These are phyloP conservation scores for Halteria grandinella DNA, from an alignment of 73 alveolate species.

Conservation along the genomic window DNA sequence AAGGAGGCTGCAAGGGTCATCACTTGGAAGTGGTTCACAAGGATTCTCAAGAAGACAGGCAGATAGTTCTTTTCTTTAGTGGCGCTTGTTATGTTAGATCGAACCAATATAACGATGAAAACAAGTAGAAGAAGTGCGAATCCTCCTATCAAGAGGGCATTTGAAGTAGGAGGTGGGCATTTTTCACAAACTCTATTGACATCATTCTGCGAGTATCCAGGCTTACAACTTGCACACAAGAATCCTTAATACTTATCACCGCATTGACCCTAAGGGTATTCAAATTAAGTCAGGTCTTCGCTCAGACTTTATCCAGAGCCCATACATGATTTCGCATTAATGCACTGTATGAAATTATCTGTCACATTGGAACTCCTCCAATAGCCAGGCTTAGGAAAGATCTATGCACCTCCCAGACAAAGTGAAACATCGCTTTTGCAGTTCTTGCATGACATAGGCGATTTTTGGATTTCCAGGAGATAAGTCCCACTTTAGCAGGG, in stretches of 20 bases:
- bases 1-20: slow-evolving; percentile 13
- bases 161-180: slow-evolving; percentile 48
- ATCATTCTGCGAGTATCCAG: slow-evolving; percentile 54
- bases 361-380: slow-evolving; percentile 4
- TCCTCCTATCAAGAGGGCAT: slow-evolving; percentile 2
- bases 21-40: slow-evolving; percentile 56
- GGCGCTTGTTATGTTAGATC: slow-evolving; percentile 50
- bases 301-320: slow-evolving; percentile 31
- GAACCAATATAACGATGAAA: slow-evolving; percentile 2
- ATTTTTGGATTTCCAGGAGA: no score
- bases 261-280: no score
- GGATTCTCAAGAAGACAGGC: slow-evolving; percentile 53
- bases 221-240: slow-evolving; percentile 64
- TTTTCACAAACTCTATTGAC: slow-evolving; percentile 27
- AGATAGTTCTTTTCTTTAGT: neutral
- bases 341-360: neutral
- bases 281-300: slow-evolving; percentile 55
- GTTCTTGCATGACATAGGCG: neutral
- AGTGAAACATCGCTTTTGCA: neutral
- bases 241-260: slow-evolving; percentile 61
- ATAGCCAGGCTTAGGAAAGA: slow-evolving; percentile 22
- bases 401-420: slow-evolving; percentile 8
- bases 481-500: no score
- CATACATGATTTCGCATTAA: neutral
- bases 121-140: neutral